phyloP scores from a whole-genome alignment of 1,139 yeast genomes.

The Candida tropicalis region DNA sequence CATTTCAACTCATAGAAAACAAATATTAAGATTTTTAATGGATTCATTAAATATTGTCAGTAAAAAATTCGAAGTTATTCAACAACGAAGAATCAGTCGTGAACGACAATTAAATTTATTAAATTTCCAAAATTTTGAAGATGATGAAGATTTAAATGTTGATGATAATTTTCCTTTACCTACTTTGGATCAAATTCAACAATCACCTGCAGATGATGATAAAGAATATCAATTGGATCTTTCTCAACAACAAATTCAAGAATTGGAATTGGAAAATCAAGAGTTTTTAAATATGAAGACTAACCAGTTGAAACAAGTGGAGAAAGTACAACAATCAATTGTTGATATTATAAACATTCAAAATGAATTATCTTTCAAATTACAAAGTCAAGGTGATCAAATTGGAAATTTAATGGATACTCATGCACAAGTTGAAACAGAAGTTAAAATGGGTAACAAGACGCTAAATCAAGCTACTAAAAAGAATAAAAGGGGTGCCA shows the following conservation, averaged over 20 bases:
- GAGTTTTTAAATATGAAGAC: slow-evolving; percentile 62
- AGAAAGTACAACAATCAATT: slow-evolving; percentile 74
- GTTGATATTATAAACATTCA: slow-evolving; percentile 80
- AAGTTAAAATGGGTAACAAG: slow-evolving; percentile 73
- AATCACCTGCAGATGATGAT: slow-evolving; percentile 9
- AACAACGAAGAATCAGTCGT: slow-evolving; percentile 42
- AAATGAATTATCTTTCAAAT: slow-evolving; percentile 73
- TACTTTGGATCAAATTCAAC: slow-evolving; percentile 7
- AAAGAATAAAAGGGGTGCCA: slow-evolving; percentile 71
- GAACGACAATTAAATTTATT: slow-evolving; percentile 43
- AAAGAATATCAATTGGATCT: slow-evolving; percentile 1
- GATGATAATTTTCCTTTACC: slow-evolving; percentile 4
- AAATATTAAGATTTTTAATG: slow-evolving; percentile 41
- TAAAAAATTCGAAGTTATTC: slow-evolving; percentile 42
- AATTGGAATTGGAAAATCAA: slow-evolving; percentile 71
- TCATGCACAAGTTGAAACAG: slow-evolving; percentile 69
- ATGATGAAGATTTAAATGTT: slow-evolving; percentile 26
- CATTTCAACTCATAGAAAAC: slow-evolving; percentile 37
- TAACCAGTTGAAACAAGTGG: slow-evolving; percentile 69
- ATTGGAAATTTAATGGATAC: slow-evolving; percentile 68
- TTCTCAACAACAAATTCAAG: slow-evolving; percentile 62
- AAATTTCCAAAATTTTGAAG: slow-evolving; percentile 46
- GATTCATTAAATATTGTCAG: slow-evolving; percentile 36
- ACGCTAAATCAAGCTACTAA: slow-evolving; percentile 72
- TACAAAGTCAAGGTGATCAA: slow-evolving; percentile 74